Percentiles rank a stretch among this genome's conserved stretches.
Evolutionary conservation across 495 filamentous ascomycete genomes (phyloP).

Genomic region (Rhypophila decipiens): DNA sequence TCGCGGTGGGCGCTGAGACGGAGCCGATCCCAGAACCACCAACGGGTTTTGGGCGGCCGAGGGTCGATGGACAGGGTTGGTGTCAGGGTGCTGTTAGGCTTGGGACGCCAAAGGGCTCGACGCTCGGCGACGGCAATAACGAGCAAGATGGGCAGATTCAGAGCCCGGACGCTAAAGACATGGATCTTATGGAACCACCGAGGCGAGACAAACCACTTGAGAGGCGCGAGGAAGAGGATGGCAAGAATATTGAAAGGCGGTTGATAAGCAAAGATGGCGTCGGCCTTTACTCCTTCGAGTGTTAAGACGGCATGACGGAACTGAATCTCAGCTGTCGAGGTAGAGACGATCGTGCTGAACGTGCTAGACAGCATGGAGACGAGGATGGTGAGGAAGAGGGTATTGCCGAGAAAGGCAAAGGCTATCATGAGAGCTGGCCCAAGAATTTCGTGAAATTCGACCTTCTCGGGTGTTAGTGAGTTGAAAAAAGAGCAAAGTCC

Average conservation of each 20-base stretch:
- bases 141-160: conserved; percentile 61
- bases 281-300: conserved; percentile 68
- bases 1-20: conserved; percentile 56
- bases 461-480: conserved; percentile 13
- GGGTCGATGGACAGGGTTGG: conserved; percentile 1
- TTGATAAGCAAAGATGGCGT: conserved; percentile 66
- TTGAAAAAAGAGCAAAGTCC: no score
- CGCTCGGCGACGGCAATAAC: conserved; percentile 55
- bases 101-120: conserved; percentile 34
- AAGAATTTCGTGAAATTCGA: conserved; percentile 58
- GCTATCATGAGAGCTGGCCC: conserved; percentile 64
- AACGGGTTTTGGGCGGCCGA: conserved; percentile 1
- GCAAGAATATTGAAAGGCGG: conserved; percentile 71
- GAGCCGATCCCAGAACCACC: conserved; percentile 40
- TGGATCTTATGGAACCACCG: conserved; percentile 78
- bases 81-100: conserved; percentile 10
- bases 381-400: conserved; percentile 68
- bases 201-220: conserved; percentile 57
- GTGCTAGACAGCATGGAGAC: conserved; percentile 71
- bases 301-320: conserved; percentile 67
- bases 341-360: conserved; percentile 57
- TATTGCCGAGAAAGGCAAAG: conserved; percentile 70
- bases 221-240: conserved; percentile 53
- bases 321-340: conserved; percentile 63
- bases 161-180: conserved; percentile 53